These are phyloP conservation scores for Cylindrodendrum hubeiense DNA, from an alignment of 2,329 filamentous ascomycete species.

Conservation along the genomic window DNA sequence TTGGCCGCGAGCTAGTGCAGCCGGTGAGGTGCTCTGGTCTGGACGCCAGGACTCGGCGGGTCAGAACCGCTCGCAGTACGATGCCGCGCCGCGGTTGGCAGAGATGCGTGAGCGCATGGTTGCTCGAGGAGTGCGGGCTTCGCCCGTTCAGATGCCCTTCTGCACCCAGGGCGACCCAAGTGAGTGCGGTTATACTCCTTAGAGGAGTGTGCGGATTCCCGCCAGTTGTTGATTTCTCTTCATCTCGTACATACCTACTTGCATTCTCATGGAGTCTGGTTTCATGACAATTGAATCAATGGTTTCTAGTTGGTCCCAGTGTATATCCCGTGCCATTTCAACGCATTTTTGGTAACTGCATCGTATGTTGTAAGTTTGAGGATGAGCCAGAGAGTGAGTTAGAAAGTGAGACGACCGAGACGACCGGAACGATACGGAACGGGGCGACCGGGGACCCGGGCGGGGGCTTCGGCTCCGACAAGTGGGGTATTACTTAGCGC, in stretches of 20 bases:
- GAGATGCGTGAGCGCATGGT: conserved; percentile 85
- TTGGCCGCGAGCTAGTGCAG: conserved; percentile 82
- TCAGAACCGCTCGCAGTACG: conserved; percentile 77
- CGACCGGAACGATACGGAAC: not conserved
- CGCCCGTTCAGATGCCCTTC: conserved; percentile 75
- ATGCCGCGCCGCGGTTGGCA: conserved; percentile 76
- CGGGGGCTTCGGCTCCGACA: conserved; percentile 9
- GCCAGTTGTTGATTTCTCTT: conserved; percentile 21
- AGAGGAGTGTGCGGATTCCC: not conserved
- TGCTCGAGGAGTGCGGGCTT: conserved; percentile 72
- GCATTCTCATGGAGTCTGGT: not conserved
- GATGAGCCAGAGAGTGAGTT: not conserved
- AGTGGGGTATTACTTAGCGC: not conserved
- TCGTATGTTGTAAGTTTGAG: not conserved
- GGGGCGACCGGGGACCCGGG: not conserved
- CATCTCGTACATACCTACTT: conserved; percentile 14
- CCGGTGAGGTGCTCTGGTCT: conserved; percentile 85
- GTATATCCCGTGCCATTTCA: not conserved
- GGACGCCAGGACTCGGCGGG: conserved; percentile 75
- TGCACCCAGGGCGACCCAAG: conserved; percentile 47
- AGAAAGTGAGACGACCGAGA: not conserved
- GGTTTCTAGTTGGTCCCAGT: not conserved
- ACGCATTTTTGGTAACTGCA: too few relatives aligned
- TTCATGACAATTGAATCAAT: not conserved
- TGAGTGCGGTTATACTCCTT: conserved; percentile 41